These are phyloP conservation scores for Themeda triandra DNA, from an alignment of 176 grass and related monocot genomes.

Conservation along the genomic window DNA sequence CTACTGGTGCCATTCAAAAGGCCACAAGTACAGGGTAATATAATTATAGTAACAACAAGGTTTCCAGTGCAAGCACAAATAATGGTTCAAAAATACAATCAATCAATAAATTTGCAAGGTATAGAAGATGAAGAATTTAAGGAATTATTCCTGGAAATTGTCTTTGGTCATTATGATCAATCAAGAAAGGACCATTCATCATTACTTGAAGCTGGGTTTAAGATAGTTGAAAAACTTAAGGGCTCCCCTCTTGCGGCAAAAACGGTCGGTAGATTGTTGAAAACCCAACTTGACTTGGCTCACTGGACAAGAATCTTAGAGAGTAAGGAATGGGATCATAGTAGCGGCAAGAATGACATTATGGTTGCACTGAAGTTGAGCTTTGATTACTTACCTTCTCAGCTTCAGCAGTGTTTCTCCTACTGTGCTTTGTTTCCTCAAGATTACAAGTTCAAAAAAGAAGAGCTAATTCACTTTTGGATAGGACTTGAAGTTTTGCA, in stretches of 20 bases:
- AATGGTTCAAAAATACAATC: not conserved
- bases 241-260: not conserved
- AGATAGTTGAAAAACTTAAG: not conserved
- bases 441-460: not conserved
- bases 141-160: not conserved
- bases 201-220: not conserved
- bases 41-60: not conserved
- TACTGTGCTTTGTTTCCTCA: not conserved
- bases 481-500: not conserved
- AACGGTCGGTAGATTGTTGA: conserved; percentile 19
- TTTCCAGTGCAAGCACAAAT: not conserved
- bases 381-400: not conserved
- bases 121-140: not conserved
- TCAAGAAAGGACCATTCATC: not conserved
- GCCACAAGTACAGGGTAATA: not conserved
- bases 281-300: not conserved
- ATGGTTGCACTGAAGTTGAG: not conserved
- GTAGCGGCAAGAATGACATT: not conserved
- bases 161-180: not conserved
- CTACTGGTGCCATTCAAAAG: not conserved
- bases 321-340: conserved; percentile 9
- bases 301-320: not conserved
- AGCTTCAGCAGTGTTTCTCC: not conserved
- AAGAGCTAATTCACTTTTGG: not conserved
- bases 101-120: not conserved